Base-by-base conservation (phyloP, 2,329 filamentous ascomycete species). In the Aspergillus nomiae region DNA sequence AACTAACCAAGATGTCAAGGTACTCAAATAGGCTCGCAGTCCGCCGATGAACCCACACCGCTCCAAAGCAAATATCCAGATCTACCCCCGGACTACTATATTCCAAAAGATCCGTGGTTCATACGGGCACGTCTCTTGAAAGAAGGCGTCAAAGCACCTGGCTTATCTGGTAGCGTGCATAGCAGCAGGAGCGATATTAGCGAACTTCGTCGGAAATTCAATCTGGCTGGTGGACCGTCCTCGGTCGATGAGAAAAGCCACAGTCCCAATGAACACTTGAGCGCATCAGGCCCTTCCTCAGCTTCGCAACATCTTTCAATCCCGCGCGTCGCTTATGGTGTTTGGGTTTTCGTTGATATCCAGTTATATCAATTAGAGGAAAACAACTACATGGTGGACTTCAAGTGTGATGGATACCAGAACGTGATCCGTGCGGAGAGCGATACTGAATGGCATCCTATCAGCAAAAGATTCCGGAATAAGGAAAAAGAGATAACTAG, bases 361-460 rank as follows among this genome's bases (percentile, higher is more conserved):
- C 95, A 97, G 76, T 89, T 97, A 58, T 97, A 97, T 78, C 90
- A 93, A 74, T 93, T 98, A 83, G 94, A 98, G 77, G 88, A 89
- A 62, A 90, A 92, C 60, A 94, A 95, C 68, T 98, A 94, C 78
- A 89, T 99, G 66, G 95, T 99, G 56, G 95, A 99, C 77, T 99
- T 99, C 84, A 98, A 97, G 77, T 98, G 94, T 77, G 94, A 95
- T 16, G 95, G 95, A 24, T 99, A 99, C 79, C 95, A 99, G 81
- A 92, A 95, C 60, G 90, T 94, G 56, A 87, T 90, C 68, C 82
- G 90, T 57, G 82, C 70, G 21, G 73, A 76, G 26, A 72, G 74
- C 19, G 77, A 78, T 11, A 69, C 71, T 2, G 86, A 72, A 70
- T 86, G 70, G 83, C 77, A 71, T 73, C 81, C 76, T n/a, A 77